Evolutionary conservation across 2,329 filamentous ascomycete species (phyloP), one percentile per base, ranked within the genome.

Genomic region (Ophiostoma ulmi): DNA sequence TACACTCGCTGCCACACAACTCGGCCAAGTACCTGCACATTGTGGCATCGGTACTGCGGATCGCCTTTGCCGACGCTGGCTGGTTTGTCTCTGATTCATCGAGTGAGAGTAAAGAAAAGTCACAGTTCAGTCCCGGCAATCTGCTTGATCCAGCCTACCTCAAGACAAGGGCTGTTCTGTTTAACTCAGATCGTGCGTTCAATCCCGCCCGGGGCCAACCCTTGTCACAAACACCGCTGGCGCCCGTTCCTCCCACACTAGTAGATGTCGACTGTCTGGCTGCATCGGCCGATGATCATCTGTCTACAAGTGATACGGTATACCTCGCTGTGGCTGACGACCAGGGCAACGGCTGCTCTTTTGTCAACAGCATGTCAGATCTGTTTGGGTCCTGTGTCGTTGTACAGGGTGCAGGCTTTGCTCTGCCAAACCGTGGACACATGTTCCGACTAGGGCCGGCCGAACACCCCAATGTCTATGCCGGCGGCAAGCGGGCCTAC

Each of bases 331-430:
- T 91, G 17, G 91, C 92, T 0, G 94, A 98, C 80, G 80, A 83
- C 1, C 83, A 89, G 38, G 94, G 94, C 69, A 97, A 97, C 78
- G 94, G 91, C 48, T 94, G 94, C 68, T 94, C 91, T 13, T 97
- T 97, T 80, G 97, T 98, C 82, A 97, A 97, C 84, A 94, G 90
- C 79, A 94, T 94, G 81, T 97, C 93, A 79, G 89, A 86, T 69
- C 92, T 91, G 0, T 94, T 97, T 78, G 94, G 94, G 61, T 94
- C 92, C 0, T 85, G 83, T 73, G 95, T 97, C 76, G 88, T 98
- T 64, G 94, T 94, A n/a, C 82, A 84, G 39, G 91, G 90, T 5
- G 94, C 91, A 76, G 94, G 94, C 1, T 97, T 98, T 81, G 94
- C 91, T 0, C 85, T 98, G 8, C 94, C 97, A 78, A 97, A 97